phyloP scores from a whole-genome alignment of 805 yeast genomes.

The Pichia kluyveri region DNA sequence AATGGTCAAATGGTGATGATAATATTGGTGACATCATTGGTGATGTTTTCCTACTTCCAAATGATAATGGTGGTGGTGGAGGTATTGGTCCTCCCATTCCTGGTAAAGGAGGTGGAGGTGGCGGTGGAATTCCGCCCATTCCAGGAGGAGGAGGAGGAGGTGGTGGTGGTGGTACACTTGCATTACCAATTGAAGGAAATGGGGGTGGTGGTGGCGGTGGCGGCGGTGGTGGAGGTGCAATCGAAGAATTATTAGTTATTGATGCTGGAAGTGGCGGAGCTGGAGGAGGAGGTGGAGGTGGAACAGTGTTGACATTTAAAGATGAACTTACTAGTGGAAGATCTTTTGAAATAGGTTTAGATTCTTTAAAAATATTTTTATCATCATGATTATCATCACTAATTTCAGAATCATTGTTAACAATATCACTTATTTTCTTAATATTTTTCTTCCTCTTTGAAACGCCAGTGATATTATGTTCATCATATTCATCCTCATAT shows the following conservation, averaged over 20 bases:
- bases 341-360: too few relatives aligned
- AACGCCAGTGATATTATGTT: too few relatives aligned
- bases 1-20: conserved; percentile 34
- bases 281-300: conserved; percentile 3
- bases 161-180: conserved; percentile 6
- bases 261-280: conserved; percentile 17
- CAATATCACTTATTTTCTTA: background rate
- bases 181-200: conserved; percentile 13
- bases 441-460: background rate
- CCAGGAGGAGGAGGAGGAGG: conserved; percentile 23
- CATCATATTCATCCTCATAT: background rate
- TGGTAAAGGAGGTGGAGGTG: conserved; percentile 25
- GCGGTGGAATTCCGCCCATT: conserved; percentile 14
- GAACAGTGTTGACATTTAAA: too few relatives aligned
- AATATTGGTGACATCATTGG: conserved; percentile 17
- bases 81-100: conserved; percentile 18
- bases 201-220: conserved; percentile 23
- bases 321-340: too few relatives aligned
- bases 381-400: background rate
- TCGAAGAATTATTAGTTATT: conserved; percentile 13
- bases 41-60: conserved; percentile 8
- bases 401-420: background rate
- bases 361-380: background rate
- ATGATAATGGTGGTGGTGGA: conserved; percentile 24
- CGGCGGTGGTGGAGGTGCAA: conserved; percentile 15